These are phyloP conservation scores for Vitellaria paradoxa DNA, from an alignment of 179 eudicot genomes.

Conservation along the genomic window DNA sequence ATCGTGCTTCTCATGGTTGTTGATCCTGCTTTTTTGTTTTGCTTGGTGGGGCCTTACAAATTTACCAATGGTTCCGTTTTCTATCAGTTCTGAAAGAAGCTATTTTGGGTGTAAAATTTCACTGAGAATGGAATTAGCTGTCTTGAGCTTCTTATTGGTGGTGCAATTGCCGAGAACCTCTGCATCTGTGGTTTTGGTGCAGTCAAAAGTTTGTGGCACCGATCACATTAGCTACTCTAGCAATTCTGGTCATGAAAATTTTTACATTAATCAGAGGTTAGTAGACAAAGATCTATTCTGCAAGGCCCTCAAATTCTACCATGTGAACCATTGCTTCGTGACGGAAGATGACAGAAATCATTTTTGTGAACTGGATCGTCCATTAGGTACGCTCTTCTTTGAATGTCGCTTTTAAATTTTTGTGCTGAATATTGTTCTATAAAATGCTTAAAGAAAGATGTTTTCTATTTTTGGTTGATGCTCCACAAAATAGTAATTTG, in stretches of 20 bases:
- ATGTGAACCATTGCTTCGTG: slow-evolving; percentile 28
- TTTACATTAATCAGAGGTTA: slow-evolving; percentile 39
- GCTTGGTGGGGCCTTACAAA: neutral
- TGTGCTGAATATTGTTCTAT: neutral
- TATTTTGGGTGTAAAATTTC: slow-evolving; percentile 7
- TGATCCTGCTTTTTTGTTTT: neutral
- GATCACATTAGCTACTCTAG: slow-evolving; percentile 33
- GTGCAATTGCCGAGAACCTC: slow-evolving; percentile 25
- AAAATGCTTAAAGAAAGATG: neutral
- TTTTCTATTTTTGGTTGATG: neutral
- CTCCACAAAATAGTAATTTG: neutral
- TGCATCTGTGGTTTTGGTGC: slow-evolving; percentile 28
- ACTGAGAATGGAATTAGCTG: slow-evolving; percentile 23
- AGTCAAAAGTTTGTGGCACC: slow-evolving; percentile 32
- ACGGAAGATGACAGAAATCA: slow-evolving; percentile 12
- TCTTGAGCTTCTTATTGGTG: slow-evolving; percentile 28
- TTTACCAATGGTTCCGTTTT: slow-evolving; percentile 7
- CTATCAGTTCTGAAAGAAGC: slow-evolving; percentile 21
- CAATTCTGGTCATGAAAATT: slow-evolving; percentile 26
- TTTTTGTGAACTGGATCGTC: slow-evolving; percentile 20
- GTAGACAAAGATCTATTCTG: slow-evolving; percentile 40
- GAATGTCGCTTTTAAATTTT: neutral
- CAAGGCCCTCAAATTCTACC: slow-evolving; percentile 27
- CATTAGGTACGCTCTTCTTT: slow-evolving; percentile 31
- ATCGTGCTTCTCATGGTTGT: neutral